Evolutionary conservation across 139 green algal genomes (phyloP).

Genomic region (Chlamydomonas sp.): DNA sequence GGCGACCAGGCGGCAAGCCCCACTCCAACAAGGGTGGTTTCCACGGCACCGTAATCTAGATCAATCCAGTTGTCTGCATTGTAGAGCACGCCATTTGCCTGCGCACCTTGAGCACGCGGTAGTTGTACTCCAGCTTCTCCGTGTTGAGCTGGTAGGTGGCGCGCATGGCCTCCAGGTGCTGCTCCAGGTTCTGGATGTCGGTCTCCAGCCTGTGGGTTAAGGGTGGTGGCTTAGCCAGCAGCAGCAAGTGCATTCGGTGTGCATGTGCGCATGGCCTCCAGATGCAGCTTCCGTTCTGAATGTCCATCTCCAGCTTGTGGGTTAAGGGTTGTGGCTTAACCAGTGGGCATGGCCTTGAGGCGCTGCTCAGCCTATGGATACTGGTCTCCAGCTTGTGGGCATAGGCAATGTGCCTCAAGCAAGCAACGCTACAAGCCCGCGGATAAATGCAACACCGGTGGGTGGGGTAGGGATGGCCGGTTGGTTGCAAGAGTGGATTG

Average conservation of each 20-base stretch:
- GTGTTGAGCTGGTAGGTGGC: conserved; percentile 90
- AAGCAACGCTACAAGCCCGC: background rate
- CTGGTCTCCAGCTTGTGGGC: no score
- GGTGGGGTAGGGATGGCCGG: background rate
- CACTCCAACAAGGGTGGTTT: no score
- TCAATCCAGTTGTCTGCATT: no score
- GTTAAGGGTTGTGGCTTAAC: background rate
- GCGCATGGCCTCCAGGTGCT: conserved; percentile 86
- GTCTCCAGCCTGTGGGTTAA: conserved; percentile 69
- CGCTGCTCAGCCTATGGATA: no score
- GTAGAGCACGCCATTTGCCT: conserved; percentile 15
- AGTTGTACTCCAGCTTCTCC: conserved; percentile 96
- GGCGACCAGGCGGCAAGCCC: no score
- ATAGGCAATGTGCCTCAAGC: no score
- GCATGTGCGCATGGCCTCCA: no score
- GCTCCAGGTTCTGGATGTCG: conserved; percentile 87
- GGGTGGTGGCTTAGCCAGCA: no score
- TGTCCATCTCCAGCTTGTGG: background rate
- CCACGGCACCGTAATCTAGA: no score
- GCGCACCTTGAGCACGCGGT: conserved; percentile 80
- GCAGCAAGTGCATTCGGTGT: no score
- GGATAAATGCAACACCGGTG: background rate
- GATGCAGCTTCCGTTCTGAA: no score
- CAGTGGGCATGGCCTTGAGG: no score
- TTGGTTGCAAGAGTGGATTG: background rate